Percentiles rank a stretch among this genome's conserved stretches.
Conservation (phyloP, 1,284 basidiomycete species). For the Apiotrichum gracile region DNA sequence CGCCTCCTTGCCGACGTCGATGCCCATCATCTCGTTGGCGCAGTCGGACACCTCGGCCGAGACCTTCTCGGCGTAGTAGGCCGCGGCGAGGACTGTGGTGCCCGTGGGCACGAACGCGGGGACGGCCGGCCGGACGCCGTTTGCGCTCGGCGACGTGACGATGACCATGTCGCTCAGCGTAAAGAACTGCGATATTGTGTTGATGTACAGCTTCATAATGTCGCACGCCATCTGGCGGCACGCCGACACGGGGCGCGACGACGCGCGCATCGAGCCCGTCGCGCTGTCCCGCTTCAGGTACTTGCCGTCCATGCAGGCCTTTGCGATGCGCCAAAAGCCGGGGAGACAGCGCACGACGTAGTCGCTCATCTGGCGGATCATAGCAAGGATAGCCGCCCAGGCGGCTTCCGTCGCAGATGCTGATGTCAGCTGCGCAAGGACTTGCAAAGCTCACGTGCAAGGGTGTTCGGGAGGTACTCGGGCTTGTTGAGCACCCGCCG, state of each 20-base stretch:
- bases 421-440: slow-evolving; percentile 10
- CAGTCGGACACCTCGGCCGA: slow-evolving; percentile 80
- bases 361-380: slow-evolving; percentile 52
- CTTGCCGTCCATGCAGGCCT: slow-evolving; percentile 83
- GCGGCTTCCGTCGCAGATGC: slow-evolving; percentile 52
- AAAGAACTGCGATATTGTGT: slow-evolving; percentile 83
- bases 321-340: slow-evolving; percentile 89
- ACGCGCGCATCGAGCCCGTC: slow-evolving; percentile 16
- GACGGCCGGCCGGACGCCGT: slow-evolving; percentile 13
- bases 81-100: slow-evolving; percentile 75
- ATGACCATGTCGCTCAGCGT: slow-evolving; percentile 64
- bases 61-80: slow-evolving; percentile 71
- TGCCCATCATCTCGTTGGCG: slow-evolving; percentile 68
- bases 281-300: slow-evolving; percentile 58
- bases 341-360: slow-evolving; percentile 61
- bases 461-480: slow-evolving; percentile 23
- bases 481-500: slow-evolving; percentile 26
- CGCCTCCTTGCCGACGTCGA: slow-evolving; percentile 75
- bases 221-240: slow-evolving; percentile 87
- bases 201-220: slow-evolving; percentile 80
- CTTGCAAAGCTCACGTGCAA: slow-evolving; percentile 55
- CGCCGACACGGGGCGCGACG: slow-evolving; percentile 66
- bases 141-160: neutral
- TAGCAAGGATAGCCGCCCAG: slow-evolving; percentile 73
- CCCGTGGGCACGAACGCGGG: slow-evolving; percentile 67